A percentile compares a stretch with the other conserved stretches of the same genome.
phyloP scores from a whole-genome alignment of 768 basidiomycete species.

The Gymnopilus dilepis region DNA sequence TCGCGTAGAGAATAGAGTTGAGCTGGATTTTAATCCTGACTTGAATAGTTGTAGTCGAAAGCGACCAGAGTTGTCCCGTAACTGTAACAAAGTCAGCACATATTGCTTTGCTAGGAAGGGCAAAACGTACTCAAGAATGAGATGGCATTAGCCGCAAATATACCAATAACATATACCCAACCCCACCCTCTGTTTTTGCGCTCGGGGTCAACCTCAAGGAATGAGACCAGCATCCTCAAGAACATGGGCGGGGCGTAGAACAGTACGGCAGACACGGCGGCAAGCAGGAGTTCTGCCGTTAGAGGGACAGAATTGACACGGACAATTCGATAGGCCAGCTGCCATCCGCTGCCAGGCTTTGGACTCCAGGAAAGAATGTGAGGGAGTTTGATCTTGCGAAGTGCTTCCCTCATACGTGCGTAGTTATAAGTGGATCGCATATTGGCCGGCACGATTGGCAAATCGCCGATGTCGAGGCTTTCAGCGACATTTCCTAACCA shows the following conservation, averaged over 20 bases:
- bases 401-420: constrained; percentile 13
- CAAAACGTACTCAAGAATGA: constrained; percentile 21
- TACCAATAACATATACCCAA: constrained; percentile 51
- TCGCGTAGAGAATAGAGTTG: constrained; percentile 28
- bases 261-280: constrained; percentile 23
- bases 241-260: constrained; percentile 44
- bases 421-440: constrained; percentile 19
- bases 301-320: constrained; percentile 20
- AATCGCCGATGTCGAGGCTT: constrained; percentile 19
- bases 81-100: constrained; percentile 8
- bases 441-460: constrained; percentile 20
- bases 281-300: constrained; percentile 19
- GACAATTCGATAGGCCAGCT: constrained; percentile 21
- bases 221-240: constrained; percentile 58
- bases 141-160: constrained; percentile 26
- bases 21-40: constrained; percentile 26
- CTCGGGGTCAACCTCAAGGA: constrained; percentile 63
- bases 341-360: constrained; percentile 23
- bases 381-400: constrained; percentile 34
- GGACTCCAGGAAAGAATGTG: constrained; percentile 41
- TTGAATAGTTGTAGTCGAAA: constrained; percentile 22
- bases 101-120: neutral
- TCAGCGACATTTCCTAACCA: constrained; percentile 18
- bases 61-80: constrained; percentile 26
- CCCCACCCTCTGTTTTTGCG: constrained; percentile 64